Evolutionary conservation across 2,329 filamentous ascomycete genomes (phyloP), one percentile per base, ranked within the genome.

Genomic region (Diplodia seriata): DNA sequence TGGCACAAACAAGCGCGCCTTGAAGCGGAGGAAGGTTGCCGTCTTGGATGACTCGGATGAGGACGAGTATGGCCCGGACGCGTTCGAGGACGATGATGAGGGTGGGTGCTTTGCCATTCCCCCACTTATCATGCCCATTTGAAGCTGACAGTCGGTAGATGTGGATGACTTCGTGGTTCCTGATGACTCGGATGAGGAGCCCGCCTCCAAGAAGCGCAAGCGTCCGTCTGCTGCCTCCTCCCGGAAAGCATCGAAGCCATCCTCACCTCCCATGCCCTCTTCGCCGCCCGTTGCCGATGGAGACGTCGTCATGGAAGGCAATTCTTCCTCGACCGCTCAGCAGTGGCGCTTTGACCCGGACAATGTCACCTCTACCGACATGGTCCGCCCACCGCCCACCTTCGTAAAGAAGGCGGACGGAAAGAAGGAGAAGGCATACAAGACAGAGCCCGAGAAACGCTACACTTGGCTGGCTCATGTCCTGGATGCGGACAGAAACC

Each of bases 391-490:
- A 20, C 69, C 56, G n/a, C 71, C 72, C 57, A 70, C 75, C 20
- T 56, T 54, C 73, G 78, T 68, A 38, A 79, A 71, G 72, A 79
- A 71, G 72, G 78, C 79, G 63, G 69, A 73, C 51, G 66, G 64
- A 69, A 40, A 71, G 71, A 75, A 84, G 73, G 76, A 79, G 71
- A 97, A 95, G 76, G 92, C 92, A 4, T 89, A 94, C 75, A 89
- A 88, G 36, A 91, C 87, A 47, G 93, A 97, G 55, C 93, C 94
- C 0, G 92, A 96, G 71, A 85, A 94, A 67, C 87, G 95, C 69
- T 96, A 99, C 75, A 81, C 91, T 14, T 99, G 95, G 95, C 85
- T 99, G 66, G 94, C 93, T 62, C 90, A 94, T 69, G 86, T 95
- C 68, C 83, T 86, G 72, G 95, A 99, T 77, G 92, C 93, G 59